Conservation (phyloP, 129 eudicot genomes). For the Flaveria brownii region DNA sequence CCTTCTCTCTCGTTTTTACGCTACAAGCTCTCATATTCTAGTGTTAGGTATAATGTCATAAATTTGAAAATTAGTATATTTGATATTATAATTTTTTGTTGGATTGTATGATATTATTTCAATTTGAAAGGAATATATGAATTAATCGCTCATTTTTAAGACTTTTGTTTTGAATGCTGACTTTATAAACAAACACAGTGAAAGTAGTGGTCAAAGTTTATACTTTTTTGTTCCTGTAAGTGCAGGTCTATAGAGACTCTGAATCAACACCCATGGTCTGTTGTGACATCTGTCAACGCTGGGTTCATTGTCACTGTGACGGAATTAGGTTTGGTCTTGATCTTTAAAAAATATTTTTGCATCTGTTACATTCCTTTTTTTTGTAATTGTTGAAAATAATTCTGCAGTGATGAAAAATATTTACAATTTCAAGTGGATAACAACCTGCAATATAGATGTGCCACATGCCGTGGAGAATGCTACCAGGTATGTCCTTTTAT, state of each 20-base stretch:
- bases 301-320: slow-evolving; percentile 97
- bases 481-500: slow-evolving; percentile 50
- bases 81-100: neutral
- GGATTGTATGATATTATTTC: neutral
- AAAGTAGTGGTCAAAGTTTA: neutral
- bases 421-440: slow-evolving; percentile 78
- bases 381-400: neutral
- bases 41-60: neutral
- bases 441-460: slow-evolving; percentile 83
- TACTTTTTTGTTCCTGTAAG: slow-evolving; percentile 12
- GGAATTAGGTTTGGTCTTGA: slow-evolving; percentile 59
- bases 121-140: neutral
- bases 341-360: neutral
- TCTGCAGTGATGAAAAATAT: slow-evolving; percentile 83
- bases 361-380: neutral
- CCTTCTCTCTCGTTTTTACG: neutral
- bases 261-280: slow-evolving; percentile 98
- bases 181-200: neutral
- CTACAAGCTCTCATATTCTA: neutral
- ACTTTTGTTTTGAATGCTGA: neutral
- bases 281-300: slow-evolving; percentile 85
- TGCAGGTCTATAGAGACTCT: slow-evolving; percentile 95
- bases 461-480: slow-evolving; percentile 94
- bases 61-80: neutral
- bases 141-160: neutral